Conservation (phyloP, 257 asterid species). For the Forsythia viridissima region DNA sequence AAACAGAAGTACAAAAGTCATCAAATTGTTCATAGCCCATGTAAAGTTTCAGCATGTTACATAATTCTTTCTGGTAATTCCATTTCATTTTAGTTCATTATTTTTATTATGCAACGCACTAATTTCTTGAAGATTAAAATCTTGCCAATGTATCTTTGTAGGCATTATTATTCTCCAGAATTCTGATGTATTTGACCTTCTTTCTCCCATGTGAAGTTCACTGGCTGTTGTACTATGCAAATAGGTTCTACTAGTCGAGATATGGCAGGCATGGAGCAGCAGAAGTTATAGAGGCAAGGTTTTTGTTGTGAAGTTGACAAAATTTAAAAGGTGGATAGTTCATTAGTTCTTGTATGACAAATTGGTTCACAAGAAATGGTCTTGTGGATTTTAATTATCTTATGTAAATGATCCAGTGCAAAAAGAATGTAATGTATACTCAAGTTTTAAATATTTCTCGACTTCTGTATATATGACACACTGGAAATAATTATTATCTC, state of each 20-base stretch:
- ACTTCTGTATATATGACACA: neutral
- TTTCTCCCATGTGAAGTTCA: neutral
- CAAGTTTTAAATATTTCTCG: neutral
- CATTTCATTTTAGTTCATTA: neutral
- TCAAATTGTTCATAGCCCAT: neutral
- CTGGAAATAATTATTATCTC: neutral
- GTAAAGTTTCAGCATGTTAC: neutral
- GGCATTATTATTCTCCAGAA: neutral
- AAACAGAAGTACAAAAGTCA: conserved; percentile 20
- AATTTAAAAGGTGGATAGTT: neutral
- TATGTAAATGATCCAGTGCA: neutral
- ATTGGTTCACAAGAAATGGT: neutral
- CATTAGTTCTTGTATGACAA: neutral
- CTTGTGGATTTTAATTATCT: neutral
- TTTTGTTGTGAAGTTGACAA: neutral
- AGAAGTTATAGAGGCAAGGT: neutral
- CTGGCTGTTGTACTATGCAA: neutral
- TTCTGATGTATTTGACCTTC: neutral
- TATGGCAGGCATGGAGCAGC: neutral
- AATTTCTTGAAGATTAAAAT: neutral
- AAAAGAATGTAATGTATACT: neutral
- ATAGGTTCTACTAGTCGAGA: neutral
- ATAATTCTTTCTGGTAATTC: neutral
- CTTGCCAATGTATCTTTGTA: neutral
- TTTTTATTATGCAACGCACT: neutral